These are phyloP conservation scores for Aspergillus persii DNA, from an alignment of 2,329 filamentous ascomycete genomes.

Conservation along the genomic window DNA sequence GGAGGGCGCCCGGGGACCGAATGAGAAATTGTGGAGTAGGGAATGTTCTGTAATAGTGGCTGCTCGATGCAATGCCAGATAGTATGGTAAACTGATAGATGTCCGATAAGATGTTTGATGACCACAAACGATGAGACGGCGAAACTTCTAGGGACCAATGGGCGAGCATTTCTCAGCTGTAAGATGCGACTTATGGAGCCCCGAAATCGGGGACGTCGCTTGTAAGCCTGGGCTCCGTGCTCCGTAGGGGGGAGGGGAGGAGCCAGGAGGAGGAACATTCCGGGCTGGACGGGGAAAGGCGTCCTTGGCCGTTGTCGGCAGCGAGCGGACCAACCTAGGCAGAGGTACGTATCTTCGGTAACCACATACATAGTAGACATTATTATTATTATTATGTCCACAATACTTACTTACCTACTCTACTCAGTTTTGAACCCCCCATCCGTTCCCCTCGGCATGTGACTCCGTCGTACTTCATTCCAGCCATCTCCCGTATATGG, in stretches of 20 bases:
- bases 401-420: too few relatives aligned
- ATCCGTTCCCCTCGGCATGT: neutral
- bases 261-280: conserved; percentile 12
- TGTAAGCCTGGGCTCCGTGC: neutral
- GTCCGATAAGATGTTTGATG: conserved; percentile 28
- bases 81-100: neutral
- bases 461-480: neutral
- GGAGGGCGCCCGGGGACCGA: neutral
- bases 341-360: too few relatives aligned
- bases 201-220: conserved; percentile 28
- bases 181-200: conserved; percentile 16
- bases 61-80: neutral
- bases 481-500: neutral
- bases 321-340: too few relatives aligned
- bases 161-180: conserved; percentile 12
- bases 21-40: neutral
- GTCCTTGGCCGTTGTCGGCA: conserved; percentile 35
- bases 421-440: neutral
- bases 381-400: too few relatives aligned
- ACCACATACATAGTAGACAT: too few relatives aligned
- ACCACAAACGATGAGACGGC: conserved; percentile 25
- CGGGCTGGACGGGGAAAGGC: conserved; percentile 19
- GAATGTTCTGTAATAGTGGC: neutral
- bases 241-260: conserved; percentile 11
- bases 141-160: conserved; percentile 21